A percentile compares a stretch with the other conserved stretches of the same genome.
Conservation (phyloP, 139 green algal genomes). For the Chlamydomonas urium region DNA sequence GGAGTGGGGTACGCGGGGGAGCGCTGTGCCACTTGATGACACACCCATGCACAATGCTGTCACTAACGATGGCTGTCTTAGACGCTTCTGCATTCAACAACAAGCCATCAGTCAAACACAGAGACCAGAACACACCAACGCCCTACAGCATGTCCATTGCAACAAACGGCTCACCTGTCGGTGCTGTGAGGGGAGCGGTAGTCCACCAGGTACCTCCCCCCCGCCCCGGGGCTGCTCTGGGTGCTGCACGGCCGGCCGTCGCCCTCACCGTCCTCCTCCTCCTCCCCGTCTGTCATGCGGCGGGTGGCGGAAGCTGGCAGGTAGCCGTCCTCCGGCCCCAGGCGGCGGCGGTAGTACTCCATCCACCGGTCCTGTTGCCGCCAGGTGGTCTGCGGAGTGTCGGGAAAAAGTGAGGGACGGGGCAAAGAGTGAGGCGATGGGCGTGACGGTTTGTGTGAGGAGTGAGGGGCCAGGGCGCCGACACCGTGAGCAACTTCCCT, state of each 20-base stretch:
- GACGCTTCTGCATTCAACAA: too few species aligned
- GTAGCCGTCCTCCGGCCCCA: constrained; percentile 32
- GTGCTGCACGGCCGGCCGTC: constrained; percentile 2
- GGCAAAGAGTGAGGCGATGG: background rate
- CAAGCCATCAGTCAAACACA: too few species aligned
- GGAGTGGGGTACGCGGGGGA: too few species aligned
- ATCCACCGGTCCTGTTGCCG: constrained; percentile 45
- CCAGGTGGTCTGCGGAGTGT: constrained; percentile 41
- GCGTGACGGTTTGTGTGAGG: background rate
- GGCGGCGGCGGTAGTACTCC: constrained; percentile 41
- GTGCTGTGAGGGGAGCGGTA: background rate
- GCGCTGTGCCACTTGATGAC: too few species aligned
- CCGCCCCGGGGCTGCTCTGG: constrained; percentile 12
- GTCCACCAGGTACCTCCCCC: constrained; percentile 7
- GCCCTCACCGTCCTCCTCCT: background rate
- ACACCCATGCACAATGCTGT: too few species aligned
- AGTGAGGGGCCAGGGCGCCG: background rate
- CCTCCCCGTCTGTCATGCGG: too few species aligned
- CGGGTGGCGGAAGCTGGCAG: too few species aligned
- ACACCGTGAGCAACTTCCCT: background rate
- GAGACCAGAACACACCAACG: too few species aligned
- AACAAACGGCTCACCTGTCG: constrained; percentile 1
- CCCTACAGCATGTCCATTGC: too few species aligned
- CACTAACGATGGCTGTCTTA: too few species aligned
- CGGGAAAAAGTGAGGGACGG: too few species aligned